These are phyloP conservation scores for Boletus bicolor DNA, from an alignment of 768 basidiomycete genomes.

Conservation along the genomic window DNA sequence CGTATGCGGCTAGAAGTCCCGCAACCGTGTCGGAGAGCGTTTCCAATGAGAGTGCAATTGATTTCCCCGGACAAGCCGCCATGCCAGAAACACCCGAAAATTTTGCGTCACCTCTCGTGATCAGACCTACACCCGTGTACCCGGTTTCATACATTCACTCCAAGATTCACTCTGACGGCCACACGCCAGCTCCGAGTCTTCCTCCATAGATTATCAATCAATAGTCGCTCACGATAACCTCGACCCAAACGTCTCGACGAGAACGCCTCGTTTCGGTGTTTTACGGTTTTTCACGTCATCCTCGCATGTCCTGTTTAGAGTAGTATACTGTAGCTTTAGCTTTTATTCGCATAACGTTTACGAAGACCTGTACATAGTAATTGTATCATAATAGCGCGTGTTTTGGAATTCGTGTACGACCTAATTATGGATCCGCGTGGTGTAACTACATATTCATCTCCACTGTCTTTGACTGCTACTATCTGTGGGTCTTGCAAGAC, in stretches of 20 bases:
- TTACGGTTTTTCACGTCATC: not conserved
- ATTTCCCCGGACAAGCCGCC: not conserved
- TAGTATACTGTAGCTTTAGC: conserved; percentile 13
- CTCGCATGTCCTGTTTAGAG: conserved; percentile 11
- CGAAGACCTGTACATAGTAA: not conserved
- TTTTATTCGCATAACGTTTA: not conserved
- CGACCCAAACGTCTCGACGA: not conserved
- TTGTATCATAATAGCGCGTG: not conserved
- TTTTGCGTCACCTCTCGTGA: conserved; percentile 18
- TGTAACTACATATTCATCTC: not conserved
- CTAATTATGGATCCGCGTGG: not conserved
- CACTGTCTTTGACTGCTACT: not conserved
- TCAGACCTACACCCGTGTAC: conserved; percentile 31
- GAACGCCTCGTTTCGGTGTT: conserved; percentile 7
- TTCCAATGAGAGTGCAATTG: not conserved
- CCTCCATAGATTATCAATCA: conserved; percentile 2
- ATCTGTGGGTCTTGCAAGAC: not conserved
- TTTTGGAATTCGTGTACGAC: conserved; percentile 4
- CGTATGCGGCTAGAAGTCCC: conserved; percentile 5
- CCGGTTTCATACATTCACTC: conserved; percentile 25
- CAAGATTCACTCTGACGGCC: conserved; percentile 6
- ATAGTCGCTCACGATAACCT: not conserved
- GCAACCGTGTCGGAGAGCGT: not conserved
- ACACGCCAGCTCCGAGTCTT: not conserved
- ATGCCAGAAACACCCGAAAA: conserved; percentile 8